Conservation (phyloP, 2,329 filamentous ascomycete genomes). For the Xylaria sp. region DNA sequence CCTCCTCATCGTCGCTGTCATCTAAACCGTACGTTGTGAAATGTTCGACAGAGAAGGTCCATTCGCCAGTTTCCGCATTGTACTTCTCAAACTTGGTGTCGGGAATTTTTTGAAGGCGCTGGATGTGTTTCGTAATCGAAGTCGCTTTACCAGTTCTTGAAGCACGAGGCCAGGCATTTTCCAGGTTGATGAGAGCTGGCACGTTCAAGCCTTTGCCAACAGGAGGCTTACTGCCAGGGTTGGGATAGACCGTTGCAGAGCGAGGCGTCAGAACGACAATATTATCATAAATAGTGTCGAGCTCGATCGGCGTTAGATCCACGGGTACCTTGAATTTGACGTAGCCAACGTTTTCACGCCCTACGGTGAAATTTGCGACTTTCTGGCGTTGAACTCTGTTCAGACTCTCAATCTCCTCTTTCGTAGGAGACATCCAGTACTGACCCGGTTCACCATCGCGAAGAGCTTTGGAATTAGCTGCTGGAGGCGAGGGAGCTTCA, state of each 20-base stretch:
- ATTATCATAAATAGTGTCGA: conserved; percentile 81
- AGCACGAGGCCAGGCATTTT: conserved; percentile 91
- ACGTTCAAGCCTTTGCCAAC: conserved; percentile 92
- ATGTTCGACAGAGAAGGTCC: conserved; percentile 94
- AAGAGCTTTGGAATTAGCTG: conserved; percentile 43
- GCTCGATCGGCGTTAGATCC: conserved; percentile 80
- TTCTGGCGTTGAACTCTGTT: conserved; percentile 80
- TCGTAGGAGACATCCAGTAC: conserved; percentile 87
- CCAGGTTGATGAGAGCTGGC: conserved; percentile 84
- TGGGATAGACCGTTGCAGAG: conserved; percentile 87
- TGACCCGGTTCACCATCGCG: conserved; percentile 70
- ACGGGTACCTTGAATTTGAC: conserved; percentile 85
- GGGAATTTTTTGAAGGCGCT: conserved; percentile 79
- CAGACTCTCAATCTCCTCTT: conserved; percentile 81
- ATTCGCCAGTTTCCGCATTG: conserved; percentile 80
- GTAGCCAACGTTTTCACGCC: conserved; percentile 81
- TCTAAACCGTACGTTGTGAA: conserved; percentile 95
- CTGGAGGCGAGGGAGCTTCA: conserved; percentile 55
- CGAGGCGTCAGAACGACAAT: conserved; percentile 82
- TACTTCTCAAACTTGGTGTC: conserved; percentile 88
- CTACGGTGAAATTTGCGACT: conserved; percentile 81
- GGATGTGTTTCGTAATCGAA: conserved; percentile 82
- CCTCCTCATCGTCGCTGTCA: conserved; percentile 79
- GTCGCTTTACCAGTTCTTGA: conserved; percentile 69
- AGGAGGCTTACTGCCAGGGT: conserved; percentile 80